Evolutionary conservation across 2,329 filamentous ascomycete species (phyloP), one percentile per base, ranked within the genome.

Genomic region (Zymoseptoria ardabiliae): DNA sequence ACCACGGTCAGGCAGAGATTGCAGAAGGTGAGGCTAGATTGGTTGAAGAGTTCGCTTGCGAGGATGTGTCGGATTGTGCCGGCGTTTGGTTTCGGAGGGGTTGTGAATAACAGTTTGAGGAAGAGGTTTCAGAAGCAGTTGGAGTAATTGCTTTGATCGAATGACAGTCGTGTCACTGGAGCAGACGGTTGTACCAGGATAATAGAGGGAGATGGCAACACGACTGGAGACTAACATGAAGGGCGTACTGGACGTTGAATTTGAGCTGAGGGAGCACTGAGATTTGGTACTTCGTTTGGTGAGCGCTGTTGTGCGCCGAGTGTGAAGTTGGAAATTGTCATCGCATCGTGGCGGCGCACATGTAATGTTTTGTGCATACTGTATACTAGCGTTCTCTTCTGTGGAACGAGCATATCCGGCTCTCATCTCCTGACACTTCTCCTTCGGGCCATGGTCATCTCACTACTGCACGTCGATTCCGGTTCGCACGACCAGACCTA

Each of bases 61-160:
- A 78, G 91, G 57, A 88, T 96, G 74, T 88, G 88, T 61, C 82
- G 92, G 69, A 96, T 96, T 67, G 82, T 96, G 2, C 91, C 91
- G 19, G 91, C 91, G 0, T 96, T 93, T 78, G 92, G 91, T 1
- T 81, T 96, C 11, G 92, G 91, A 0, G 91, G 91, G 0, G 90
- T 96, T 10, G 88, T 94, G 10, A 96, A 96, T 75, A 81, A 81
- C 60, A 86, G 88, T 69, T 79, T 93, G 51, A 81, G 91, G 66
- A 79, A 76, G 69, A 77, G 72, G 56, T 71, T 93, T 66, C 91
- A 96, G 87, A 77, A 77, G 66, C 80, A 73, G 67, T 70, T 90
- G 59, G 81, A 82, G 67, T 71, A 62, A 41, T 41, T 41, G 35
- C 35, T 41, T 28, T 28, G 4, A 28, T 28, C 5, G 5, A 9